Base-by-base conservation (phyloP, 495 filamentous ascomycete genomes). In the Penicillium antarcticum region DNA sequence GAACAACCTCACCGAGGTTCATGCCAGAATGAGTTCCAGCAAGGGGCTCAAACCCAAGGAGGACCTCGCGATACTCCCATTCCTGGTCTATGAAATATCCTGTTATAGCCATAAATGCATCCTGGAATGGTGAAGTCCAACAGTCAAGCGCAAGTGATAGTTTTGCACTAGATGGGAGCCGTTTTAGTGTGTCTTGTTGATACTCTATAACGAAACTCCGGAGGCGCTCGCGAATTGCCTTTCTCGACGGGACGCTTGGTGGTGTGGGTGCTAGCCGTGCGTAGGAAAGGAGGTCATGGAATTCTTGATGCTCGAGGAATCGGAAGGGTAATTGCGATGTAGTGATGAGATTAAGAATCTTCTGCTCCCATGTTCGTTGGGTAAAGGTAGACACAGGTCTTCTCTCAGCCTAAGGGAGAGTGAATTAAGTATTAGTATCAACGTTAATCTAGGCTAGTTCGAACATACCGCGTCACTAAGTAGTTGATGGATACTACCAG, bases 31-130 rank as follows among this genome's bases (percentile, higher is more conserved):
- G 35, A 38, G 31, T 11, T 17, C 43, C 35, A 40, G 45, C 16
- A 13, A 55, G 19, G 0, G 29, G 56, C 24, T 60, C 48, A 55
- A 60, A 55, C 3, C 52, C 43, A 48, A 58, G 51, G 6, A 57
- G 29, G 6, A 52, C 18, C 48, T 52, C 43, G 21, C 16, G 39
- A 37, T 57, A 52, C n/a, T 52, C 51, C 51, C 37, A 57, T 32
- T 59, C 40, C 21, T 32, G 1, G 41, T 59, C 31, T 21, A 59
- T 3, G 35, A 54, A 55, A 10, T 59, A 59, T 17, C 51, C 42
- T 21, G 56, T 54, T 3, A 52, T 46, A 39, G 56, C 52, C 19
- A 60, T 60, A 41, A 60, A 60, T 11, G 52, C 34, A 35, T 60
- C 39, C 8, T 32, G 13, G 45, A 60, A 60, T 17, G 44, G 52